Percentiles rank a stretch among this genome's conserved stretches.
Conservation (phyloP, 139 green algal genomes). For the Gonium pectorale region DNA sequence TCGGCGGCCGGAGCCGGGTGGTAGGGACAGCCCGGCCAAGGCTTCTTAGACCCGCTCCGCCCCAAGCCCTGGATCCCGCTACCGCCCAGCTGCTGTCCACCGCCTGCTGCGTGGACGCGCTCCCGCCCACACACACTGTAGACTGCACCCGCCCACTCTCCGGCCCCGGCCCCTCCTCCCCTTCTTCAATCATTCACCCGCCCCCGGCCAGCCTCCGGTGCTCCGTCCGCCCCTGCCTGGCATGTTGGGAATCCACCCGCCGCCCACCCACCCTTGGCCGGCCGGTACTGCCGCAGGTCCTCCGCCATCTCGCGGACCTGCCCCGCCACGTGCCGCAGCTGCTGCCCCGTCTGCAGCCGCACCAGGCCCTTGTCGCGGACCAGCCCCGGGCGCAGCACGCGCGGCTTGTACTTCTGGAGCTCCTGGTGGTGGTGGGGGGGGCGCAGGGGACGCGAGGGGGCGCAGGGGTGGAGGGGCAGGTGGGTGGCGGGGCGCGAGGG, state of each 20-base stretch:
- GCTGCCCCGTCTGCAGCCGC: neutral
- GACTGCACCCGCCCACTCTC: too few species aligned
- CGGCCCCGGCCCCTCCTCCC: too few species aligned
- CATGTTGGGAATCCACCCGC: neutral
- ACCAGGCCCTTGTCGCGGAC: neutral
- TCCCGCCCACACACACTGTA: too few species aligned
- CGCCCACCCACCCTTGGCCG: neutral
- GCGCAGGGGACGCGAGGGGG: neutral
- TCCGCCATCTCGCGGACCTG: constrained; percentile 28
- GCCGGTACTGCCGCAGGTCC: constrained; percentile 40
- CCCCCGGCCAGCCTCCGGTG: neutral
- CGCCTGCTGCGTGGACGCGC: too few species aligned
- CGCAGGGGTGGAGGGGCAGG: neutral
- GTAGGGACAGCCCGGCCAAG: too few species aligned
- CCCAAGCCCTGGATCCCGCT: too few species aligned
- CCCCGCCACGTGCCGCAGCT: constrained; percentile 34
- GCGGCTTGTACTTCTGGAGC: constrained; percentile 48
- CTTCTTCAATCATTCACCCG: too few species aligned
- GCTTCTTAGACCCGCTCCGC: too few species aligned
- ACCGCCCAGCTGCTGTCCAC: too few species aligned
- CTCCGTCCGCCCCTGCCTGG: neutral
- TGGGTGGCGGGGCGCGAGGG: too few species aligned
- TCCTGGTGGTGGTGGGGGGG: neutral
- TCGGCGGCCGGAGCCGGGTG: too few species aligned
- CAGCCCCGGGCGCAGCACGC: neutral